Percentiles rank a stretch among this genome's conserved stretches.
Conservation (phyloP, 2,329 filamentous ascomycete genomes). For the Pseudogymnoascus sp. region DNA sequence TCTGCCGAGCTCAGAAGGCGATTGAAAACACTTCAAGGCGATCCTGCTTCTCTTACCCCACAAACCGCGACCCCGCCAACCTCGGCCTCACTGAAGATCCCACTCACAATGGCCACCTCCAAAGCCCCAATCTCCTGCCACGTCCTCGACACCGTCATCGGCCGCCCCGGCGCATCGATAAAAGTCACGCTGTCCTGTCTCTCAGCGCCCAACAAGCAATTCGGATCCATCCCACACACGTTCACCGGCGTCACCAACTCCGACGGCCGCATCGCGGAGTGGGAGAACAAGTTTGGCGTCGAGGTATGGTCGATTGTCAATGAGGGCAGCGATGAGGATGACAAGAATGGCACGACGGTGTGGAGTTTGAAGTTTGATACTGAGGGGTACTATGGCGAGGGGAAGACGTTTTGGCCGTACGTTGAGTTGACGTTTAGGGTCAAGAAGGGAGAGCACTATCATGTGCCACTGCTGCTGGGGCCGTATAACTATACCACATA, state of each 20-base stretch:
- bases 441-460: slow-evolving; percentile 58
- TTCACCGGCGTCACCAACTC: slow-evolving; percentile 65
- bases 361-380: slow-evolving; percentile 71
- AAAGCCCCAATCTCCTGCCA: slow-evolving; percentile 72
- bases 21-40: background rate
- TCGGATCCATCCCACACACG: slow-evolving; percentile 33
- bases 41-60: background rate
- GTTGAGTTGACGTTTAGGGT: slow-evolving; percentile 48
- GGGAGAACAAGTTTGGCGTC: slow-evolving; percentile 39
- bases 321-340: slow-evolving; percentile 6
- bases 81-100: background rate
- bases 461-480: slow-evolving; percentile 70
- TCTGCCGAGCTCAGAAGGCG: background rate
- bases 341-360: slow-evolving; percentile 29
- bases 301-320: slow-evolving; percentile 5
- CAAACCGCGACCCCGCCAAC: background rate
- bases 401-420: slow-evolving; percentile 49
- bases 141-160: slow-evolving; percentile 73
- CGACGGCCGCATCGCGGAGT: slow-evolving; percentile 66
- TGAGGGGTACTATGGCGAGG: slow-evolving; percentile 60
- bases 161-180: slow-evolving; percentile 59
- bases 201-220: slow-evolving; percentile 25
- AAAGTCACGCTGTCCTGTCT: slow-evolving; percentile 42
- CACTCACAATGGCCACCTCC: slow-evolving; percentile 9
- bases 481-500: slow-evolving; percentile 80